Conservation (phyloP, 2,329 filamentous ascomycete genomes). For the Bipolaris bicolor region DNA sequence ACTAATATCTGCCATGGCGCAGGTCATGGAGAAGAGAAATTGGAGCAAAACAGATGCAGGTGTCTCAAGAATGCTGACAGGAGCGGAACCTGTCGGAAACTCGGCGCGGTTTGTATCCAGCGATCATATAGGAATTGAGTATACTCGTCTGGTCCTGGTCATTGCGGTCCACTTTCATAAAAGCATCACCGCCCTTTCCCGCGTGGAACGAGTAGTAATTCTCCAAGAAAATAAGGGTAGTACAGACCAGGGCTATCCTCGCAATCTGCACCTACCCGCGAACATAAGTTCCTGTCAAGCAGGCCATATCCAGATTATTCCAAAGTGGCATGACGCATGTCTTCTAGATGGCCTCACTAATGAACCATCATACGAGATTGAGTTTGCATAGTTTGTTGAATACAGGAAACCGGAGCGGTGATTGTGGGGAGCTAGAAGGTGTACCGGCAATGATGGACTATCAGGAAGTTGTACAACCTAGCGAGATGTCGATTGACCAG, state of each 20-base stretch:
- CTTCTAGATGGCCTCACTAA: conserved; percentile 3
- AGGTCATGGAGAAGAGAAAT: conserved; percentile 2
- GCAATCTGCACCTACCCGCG: background rate
- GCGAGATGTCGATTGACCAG: background rate
- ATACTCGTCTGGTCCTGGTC: conserved; percentile 30
- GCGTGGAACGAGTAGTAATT: conserved; percentile 20
- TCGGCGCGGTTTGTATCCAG: conserved; percentile 22
- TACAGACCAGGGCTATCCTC: conserved; percentile 13
- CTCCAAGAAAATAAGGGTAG: conserved; percentile 18
- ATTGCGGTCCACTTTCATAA: conserved; percentile 36
- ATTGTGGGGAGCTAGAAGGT: background rate
- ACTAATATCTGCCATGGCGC: too few species aligned
- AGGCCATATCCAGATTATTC: conserved; percentile 22
- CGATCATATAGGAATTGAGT: conserved; percentile 9
- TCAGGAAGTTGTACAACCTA: background rate
- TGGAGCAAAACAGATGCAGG: conserved; percentile 21
- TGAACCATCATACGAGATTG: background rate
- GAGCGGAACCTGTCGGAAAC: conserved; percentile 20
- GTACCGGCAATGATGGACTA: background rate
- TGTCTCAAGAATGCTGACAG: conserved; percentile 15
- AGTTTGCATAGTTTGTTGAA: background rate
- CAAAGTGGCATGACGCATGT: conserved; percentile 8
- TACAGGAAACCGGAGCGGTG: background rate
- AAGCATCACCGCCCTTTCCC: conserved; percentile 31
- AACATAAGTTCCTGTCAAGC: conserved; percentile 1